phyloP scores from a whole-genome alignment of 78 protist genomes.

The Planoprotostelium fungivorum region DNA sequence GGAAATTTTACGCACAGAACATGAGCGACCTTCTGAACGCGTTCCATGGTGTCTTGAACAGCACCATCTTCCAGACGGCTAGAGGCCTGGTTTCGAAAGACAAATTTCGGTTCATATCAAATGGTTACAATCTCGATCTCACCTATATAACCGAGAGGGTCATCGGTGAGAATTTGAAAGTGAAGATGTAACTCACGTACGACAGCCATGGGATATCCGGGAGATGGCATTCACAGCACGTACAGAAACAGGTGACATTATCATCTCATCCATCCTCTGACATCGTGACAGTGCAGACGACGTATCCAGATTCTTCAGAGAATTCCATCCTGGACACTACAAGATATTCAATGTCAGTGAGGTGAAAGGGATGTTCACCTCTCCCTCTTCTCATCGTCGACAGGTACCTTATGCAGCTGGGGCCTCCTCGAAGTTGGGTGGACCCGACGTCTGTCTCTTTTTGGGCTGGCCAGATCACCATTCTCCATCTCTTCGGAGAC shows the following conservation, averaged over 20 bases:
- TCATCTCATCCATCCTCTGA: too few species aligned
- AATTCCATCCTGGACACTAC: constrained; percentile 29
- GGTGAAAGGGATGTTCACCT: constrained; percentile 7
- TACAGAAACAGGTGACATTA: too few species aligned
- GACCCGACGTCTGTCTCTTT: neutral
- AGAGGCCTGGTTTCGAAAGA: constrained; percentile 37
- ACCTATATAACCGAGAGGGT: constrained; percentile 49
- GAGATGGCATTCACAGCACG: constrained; percentile 1
- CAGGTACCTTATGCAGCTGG: neutral
- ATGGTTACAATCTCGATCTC: constrained; percentile 45
- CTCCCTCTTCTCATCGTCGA: constrained; percentile 12
- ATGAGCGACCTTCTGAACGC: neutral
- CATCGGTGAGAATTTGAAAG: constrained; percentile 26
- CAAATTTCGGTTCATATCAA: constrained; percentile 28
- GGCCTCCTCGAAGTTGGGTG: neutral
- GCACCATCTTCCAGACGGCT: neutral
- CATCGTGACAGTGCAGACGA: constrained; percentile 19
- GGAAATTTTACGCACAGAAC: too few species aligned
- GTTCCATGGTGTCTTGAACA: neutral
- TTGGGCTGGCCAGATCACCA: constrained; percentile 49
- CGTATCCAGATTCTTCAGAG: constrained; percentile 28
- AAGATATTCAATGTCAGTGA: constrained; percentile 47
- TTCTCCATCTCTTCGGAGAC: constrained; percentile 35
- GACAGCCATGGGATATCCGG: constrained; percentile 51
- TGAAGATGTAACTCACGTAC: neutral